Evolutionary conservation across 108 stramenopile species (phyloP).

Genomic region (Skeletonema grethae): DNA sequence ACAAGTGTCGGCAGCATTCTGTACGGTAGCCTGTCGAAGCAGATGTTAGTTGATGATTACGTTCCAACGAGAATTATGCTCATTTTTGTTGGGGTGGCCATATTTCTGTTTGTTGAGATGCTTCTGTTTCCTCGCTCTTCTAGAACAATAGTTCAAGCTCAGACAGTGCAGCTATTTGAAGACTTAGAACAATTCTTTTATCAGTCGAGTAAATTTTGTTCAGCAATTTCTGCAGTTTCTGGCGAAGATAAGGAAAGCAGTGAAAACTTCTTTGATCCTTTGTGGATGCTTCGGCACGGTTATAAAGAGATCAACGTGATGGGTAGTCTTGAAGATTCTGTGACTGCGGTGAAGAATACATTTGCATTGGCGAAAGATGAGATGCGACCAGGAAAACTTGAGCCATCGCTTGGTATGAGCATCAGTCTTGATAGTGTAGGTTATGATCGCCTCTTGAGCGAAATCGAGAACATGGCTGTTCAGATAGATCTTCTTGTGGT

Average conservation of each 20-base stretch:
- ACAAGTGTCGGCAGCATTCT: conserved; percentile 51
- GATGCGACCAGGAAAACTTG: conserved; percentile 6
- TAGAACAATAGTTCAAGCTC: conserved; percentile 36
- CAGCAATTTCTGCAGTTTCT: conserved; percentile 11
- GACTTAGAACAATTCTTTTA: conserved; percentile 27
- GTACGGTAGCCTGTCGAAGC: conserved; percentile 48
- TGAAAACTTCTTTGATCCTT: background rate
- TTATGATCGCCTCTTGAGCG: conserved; percentile 12
- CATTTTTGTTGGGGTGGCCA: conserved; percentile 51
- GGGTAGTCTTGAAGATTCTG: background rate
- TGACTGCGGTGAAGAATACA: conserved; percentile 4
- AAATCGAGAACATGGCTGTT: background rate
- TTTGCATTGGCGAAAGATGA: conserved; percentile 12
- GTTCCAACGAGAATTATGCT: conserved; percentile 52
- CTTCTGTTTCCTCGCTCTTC: conserved; percentile 45
- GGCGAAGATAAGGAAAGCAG: conserved; percentile 4
- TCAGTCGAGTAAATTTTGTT: conserved; percentile 17
- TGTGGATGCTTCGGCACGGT: conserved; percentile 29
- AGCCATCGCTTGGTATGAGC: conserved; percentile 16
- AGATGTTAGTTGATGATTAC: conserved; percentile 36
- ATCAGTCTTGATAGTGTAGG: conserved; percentile 5
- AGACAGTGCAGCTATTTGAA: conserved; percentile 42
- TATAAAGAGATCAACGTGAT: conserved; percentile 5
- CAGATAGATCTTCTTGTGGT: conserved; percentile 19
- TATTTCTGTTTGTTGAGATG: conserved; percentile 47